A percentile compares a stretch with the other conserved stretches of the same genome.
Conservation (phyloP, 495 filamentous ascomycete genomes). For the Apiosordaria backusii region DNA sequence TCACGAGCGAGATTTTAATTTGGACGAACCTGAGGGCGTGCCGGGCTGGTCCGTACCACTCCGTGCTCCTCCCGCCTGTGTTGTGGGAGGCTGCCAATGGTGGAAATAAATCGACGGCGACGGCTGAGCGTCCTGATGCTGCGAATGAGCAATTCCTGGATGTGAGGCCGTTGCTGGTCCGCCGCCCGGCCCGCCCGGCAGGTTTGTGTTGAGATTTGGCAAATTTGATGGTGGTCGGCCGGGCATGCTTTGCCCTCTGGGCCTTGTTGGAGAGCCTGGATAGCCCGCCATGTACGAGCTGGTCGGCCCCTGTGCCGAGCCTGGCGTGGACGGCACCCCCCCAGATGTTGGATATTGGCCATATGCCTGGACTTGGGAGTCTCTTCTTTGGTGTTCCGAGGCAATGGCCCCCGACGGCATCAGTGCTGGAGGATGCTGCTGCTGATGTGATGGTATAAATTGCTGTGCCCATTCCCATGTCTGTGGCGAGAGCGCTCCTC, state of each 20-base stretch:
- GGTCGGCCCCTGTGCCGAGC: conserved; percentile 39
- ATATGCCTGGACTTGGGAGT: conserved; percentile 42
- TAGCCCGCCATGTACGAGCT: conserved; percentile 31
- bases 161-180: conserved; percentile 28
- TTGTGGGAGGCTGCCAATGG: conserved; percentile 80
- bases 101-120: conserved; percentile 81
- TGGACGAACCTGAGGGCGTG: conserved; percentile 65
- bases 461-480: conserved; percentile 76
- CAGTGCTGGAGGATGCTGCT: conserved; percentile 50
- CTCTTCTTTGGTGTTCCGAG: conserved; percentile 42
- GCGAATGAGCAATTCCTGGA: conserved; percentile 30
- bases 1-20: conserved; percentile 51
- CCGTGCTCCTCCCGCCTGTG: conserved; percentile 50
- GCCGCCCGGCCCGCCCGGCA: conserved; percentile 25
- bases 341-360: conserved; percentile 42
- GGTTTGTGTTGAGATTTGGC: conserved; percentile 36
- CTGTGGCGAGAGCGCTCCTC: conserved; percentile 52
- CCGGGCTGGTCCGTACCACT: conserved; percentile 55
- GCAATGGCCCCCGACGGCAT: conserved; percentile 48
- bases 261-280: conserved; percentile 43
- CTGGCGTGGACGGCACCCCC: conserved; percentile 44
- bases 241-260: conserved; percentile 41
- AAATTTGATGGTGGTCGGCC: conserved; percentile 28
- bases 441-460: conserved; percentile 53
- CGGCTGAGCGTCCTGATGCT: conserved; percentile 46